Conservation (phyloP, 495 filamentous ascomycete species). For the Xylaria bambusicola region DNA sequence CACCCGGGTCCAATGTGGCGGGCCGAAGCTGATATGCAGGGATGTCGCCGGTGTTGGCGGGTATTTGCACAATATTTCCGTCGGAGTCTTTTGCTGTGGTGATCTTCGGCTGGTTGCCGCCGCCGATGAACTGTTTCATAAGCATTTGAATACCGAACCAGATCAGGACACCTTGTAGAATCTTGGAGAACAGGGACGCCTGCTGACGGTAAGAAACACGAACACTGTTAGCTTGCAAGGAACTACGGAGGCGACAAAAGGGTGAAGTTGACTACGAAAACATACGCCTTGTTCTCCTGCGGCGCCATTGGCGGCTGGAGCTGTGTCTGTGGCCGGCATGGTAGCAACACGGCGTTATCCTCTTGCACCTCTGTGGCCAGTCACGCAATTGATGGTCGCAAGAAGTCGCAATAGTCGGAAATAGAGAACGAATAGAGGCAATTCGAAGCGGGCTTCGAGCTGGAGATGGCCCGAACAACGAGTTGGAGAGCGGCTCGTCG, state of each 20-base stretch:
- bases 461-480: neutral
- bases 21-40: conserved; percentile 70
- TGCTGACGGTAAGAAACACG: conserved; percentile 2
- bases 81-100: conserved; percentile 49
- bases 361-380: neutral
- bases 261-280: conserved; percentile 13
- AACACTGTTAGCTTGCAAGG: conserved; percentile 23
- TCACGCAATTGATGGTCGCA: neutral
- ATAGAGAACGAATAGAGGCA: neutral
- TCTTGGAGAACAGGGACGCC: conserved; percentile 40
- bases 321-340: conserved; percentile 42
- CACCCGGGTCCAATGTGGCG: conserved; percentile 56
- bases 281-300: conserved; percentile 41
- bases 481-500: neutral
- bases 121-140: conserved; percentile 46
- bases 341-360: conserved; percentile 7
- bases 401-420: neutral
- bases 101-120: conserved; percentile 46
- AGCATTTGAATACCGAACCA: conserved; percentile 50
- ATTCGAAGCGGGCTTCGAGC: too few species aligned
- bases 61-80: conserved; percentile 46
- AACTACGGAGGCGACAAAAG: neutral
- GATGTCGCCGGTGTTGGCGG: conserved; percentile 50
- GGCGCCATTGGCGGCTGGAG: conserved; percentile 32
- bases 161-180: conserved; percentile 43